Evolutionary conservation across 345 rosid genomes (phyloP).

Genomic region (Syzygium grande): DNA sequence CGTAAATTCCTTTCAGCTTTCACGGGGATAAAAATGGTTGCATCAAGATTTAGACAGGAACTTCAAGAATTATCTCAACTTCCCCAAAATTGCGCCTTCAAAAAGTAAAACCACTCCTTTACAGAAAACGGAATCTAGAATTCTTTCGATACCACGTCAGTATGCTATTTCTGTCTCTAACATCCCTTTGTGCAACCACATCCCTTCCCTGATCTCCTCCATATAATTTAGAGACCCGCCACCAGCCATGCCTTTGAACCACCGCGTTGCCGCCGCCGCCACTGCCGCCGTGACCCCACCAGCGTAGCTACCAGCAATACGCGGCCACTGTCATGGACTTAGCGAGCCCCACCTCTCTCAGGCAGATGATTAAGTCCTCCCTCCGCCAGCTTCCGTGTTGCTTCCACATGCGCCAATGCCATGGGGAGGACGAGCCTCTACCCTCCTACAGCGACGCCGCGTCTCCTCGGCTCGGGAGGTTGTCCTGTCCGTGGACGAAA

Average conservation of each 20-base stretch:
- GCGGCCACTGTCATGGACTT: background rate
- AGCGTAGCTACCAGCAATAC: background rate
- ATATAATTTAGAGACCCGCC: background rate
- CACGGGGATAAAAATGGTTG: background rate
- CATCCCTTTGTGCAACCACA: background rate
- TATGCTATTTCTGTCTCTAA: background rate
- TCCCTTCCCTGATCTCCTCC: background rate
- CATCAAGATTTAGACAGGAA: background rate
- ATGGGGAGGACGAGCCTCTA: background rate
- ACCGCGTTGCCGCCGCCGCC: background rate
- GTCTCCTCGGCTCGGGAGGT: slow-evolving; percentile 3
- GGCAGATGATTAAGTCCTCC: slow-evolving; percentile 18
- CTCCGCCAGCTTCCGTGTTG: slow-evolving; percentile 11
- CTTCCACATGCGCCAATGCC: slow-evolving; percentile 2
- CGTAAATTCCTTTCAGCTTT: background rate
- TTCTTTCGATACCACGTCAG: background rate
- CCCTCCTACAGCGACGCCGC: background rate
- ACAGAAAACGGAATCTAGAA: background rate
- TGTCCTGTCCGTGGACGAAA: background rate
- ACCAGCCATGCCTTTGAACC: background rate
- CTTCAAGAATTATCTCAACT: background rate
- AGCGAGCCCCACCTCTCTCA: slow-evolving; percentile 1
- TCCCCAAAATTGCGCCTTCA: background rate
- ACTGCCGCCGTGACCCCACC: background rate
- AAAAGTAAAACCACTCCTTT: background rate